A percentile compares a stretch with the other conserved stretches of the same genome.
phyloP scores from a whole-genome alignment of 2,329 filamentous ascomycete species.

The Tolypocladium ovalisporum region DNA sequence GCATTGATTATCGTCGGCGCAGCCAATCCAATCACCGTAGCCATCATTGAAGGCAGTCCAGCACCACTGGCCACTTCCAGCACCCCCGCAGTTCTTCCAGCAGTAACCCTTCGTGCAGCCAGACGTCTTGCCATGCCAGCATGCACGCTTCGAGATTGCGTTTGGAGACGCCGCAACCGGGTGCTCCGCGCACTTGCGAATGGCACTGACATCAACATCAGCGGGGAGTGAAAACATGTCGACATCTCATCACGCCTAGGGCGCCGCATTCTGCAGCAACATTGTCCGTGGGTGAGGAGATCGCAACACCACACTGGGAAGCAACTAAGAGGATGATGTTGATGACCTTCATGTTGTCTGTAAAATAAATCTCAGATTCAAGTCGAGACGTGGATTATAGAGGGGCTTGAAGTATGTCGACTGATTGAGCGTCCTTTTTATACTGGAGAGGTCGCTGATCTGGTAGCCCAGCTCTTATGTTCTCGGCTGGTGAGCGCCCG shows the following conservation, averaged over 20 bases:
- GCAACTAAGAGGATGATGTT: not conserved
- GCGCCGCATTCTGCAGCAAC: not conserved
- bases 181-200: slow-evolving; percentile 1
- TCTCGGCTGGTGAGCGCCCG: not conserved
- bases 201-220: not conserved
- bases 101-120: slow-evolving; percentile 2
- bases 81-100: not conserved
- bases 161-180: not conserved
- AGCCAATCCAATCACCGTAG: slow-evolving; percentile 1
- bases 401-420: not conserved
- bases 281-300: not conserved
- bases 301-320: not conserved
- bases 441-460: not conserved
- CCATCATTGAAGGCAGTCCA: slow-evolving; percentile 3
- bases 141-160: not conserved
- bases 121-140: not conserved
- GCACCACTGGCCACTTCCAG: slow-evolving; percentile 1
- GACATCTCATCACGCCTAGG: slow-evolving; percentile 1
- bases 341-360: not conserved
- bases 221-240: not conserved
- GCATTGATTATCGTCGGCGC: not conserved
- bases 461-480: not conserved
- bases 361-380: too few species aligned
- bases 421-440: not conserved
- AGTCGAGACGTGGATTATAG: not conserved